A percentile compares a stretch with the other conserved stretches of the same genome.
These are phyloP conservation scores for Fusarium pseudocircinatum DNA, from an alignment of 2,329 filamentous ascomycete species.

Conservation along the genomic window DNA sequence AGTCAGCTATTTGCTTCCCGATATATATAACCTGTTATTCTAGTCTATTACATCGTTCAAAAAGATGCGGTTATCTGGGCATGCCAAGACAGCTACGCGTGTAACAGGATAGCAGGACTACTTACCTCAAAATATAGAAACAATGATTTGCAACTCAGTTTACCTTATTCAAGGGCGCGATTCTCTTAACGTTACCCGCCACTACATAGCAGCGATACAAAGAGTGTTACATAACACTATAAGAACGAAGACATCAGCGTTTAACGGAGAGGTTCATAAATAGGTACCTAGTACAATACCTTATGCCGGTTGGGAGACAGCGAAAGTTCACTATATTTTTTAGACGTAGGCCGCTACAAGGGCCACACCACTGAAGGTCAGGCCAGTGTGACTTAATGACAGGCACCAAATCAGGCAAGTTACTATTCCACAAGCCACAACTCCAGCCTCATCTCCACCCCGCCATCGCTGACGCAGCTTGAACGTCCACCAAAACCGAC, in stretches of 20 bases:
- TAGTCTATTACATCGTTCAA: too few relatives aligned
- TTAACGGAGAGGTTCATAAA: background rate
- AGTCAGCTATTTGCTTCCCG: too few relatives aligned
- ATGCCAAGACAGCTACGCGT: background rate
- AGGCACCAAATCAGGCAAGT: background rate
- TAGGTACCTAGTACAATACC: background rate
- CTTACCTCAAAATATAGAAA: background rate
- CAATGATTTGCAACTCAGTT: background rate
- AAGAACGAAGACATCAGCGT: background rate
- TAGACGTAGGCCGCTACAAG: background rate
- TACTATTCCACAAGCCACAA: conserved; percentile 24
- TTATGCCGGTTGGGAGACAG: too few relatives aligned
- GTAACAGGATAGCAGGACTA: background rate
- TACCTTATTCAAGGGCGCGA: background rate
- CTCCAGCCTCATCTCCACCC: conserved; percentile 44
- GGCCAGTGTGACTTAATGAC: background rate
- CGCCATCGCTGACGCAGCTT: conserved; percentile 48
- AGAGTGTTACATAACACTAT: background rate
- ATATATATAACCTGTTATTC: background rate
- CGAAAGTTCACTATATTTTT: too few relatives aligned
- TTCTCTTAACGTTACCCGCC: too few relatives aligned
- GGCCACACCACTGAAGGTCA: background rate
- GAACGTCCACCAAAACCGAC: conserved; percentile 25
- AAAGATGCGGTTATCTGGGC: background rate
- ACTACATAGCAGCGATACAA: background rate